Evolutionary conservation across 352 stramenopile genomes (phyloP), one percentile per base, ranked within the genome.

Genomic region (Pythium aquatile): DNA sequence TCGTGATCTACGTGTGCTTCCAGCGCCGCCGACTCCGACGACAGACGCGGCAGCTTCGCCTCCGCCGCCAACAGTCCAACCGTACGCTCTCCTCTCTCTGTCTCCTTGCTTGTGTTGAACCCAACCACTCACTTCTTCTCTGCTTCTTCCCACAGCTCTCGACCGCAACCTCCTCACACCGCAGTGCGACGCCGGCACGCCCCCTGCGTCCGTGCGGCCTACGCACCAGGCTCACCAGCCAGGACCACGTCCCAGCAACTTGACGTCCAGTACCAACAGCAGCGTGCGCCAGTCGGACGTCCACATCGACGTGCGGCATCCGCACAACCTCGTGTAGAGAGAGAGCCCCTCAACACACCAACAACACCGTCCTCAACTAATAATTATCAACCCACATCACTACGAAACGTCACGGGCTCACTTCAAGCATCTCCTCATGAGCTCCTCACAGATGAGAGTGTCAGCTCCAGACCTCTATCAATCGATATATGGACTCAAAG

Each of bases 11-110:
- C 55, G 73, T 88, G 32, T 79, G 60, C 48, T 82, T 68, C 62
- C 85, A 87, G 26, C 77, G 72, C 6, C 78, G 77, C 11, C 78
- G 79, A 61, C 58, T 90, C 30, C 66, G 76, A 55, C 79, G 74
- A 16, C 58, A 86, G 42, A 54, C 85, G 20, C 70, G 76, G 17
- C 53, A 57, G 10, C 58, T 78, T 14, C 79, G 76, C 39, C 30
- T 77, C 66, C 2, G 57, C 44, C 77, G 77, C 2, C 77, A 79
- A 49, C 64, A 80, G 58, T 81, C 79, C 53, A 73, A 74, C 47
- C 66, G 75, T 30, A 62, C 29, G 17, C 5, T 30, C 20, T 8
- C 8, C 10, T 37, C 10, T 60, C 14, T 24, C 30, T 20, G 2
- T 30, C 37, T 37, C 35, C 0, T 20, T 1, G 16, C 26, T 59